phyloP scores from a whole-genome alignment of 2,329 filamentous ascomycete species.

The Endocalyx cinctus region DNA sequence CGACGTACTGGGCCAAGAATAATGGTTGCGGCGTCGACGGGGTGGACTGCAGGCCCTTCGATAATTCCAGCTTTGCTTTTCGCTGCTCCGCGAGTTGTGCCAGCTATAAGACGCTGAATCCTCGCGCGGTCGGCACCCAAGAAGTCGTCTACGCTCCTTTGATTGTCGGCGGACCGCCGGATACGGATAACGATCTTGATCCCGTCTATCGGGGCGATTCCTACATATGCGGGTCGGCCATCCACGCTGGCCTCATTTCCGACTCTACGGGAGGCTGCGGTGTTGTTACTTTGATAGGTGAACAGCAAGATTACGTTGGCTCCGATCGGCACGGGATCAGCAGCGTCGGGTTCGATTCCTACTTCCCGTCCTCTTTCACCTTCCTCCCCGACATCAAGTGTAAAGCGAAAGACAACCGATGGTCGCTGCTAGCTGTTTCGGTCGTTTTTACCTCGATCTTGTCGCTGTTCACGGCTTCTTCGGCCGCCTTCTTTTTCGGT shows the following conservation, averaged over 20 bases:
- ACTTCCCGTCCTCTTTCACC: constrained; percentile 81
- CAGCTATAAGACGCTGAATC: constrained; percentile 61
- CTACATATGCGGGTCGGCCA: constrained; percentile 79
- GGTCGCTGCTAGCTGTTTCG: constrained; percentile 78
- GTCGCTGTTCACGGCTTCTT: constrained; percentile 75
- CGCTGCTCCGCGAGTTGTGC: constrained; percentile 70
- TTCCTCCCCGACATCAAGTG: constrained; percentile 66
- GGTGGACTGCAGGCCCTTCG: constrained; percentile 70
- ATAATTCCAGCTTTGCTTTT: constrained; percentile 65
- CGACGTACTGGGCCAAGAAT: constrained; percentile 65
- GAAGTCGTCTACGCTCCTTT: constrained; percentile 60
- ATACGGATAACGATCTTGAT: constrained; percentile 31
- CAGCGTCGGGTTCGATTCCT: constrained; percentile 76
- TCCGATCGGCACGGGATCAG: constrained; percentile 68
- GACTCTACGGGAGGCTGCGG: constrained; percentile 74
- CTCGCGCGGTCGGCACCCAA: constrained; percentile 68
- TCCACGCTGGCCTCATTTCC: constrained; percentile 75
- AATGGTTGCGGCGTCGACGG: constrained; percentile 74
- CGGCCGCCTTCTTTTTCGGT: constrained; percentile 78
- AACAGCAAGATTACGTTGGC: constrained; percentile 57
- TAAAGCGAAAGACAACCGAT: constrained; percentile 71
- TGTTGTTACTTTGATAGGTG: constrained; percentile 69
- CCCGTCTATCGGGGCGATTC: constrained; percentile 83
- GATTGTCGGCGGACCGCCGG: constrained; percentile 63
- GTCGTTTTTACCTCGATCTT: constrained; percentile 72